phyloP scores from a whole-genome alignment of 805 yeast species.

The Limtongozyma cylindracea region DNA sequence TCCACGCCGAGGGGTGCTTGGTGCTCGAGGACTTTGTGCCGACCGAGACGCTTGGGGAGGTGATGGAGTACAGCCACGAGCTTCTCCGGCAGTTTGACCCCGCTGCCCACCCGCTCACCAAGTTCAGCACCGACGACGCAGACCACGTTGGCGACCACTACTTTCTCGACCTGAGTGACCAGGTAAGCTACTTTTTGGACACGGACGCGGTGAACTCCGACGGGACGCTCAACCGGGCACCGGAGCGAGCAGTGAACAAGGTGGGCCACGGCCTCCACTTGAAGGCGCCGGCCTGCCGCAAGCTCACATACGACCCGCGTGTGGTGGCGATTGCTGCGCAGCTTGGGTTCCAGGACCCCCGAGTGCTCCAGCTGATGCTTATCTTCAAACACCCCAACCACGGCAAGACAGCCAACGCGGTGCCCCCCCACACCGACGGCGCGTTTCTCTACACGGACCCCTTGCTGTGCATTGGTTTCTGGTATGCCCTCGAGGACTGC shows the following conservation, averaged over 20 bases:
- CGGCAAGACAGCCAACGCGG: constrained; percentile 26
- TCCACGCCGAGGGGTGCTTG: too few relatives aligned
- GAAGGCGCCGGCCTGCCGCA: constrained; percentile 19
- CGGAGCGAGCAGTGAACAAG: constrained; percentile 39
- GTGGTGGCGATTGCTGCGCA: constrained; percentile 23
- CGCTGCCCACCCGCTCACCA: constrained; percentile 36
- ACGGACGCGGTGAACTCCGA: constrained; percentile 32
- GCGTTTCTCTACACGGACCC: constrained; percentile 52
- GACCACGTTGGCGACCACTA: constrained; percentile 53
- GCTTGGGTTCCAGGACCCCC: constrained; percentile 32
- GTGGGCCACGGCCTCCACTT: constrained; percentile 60
- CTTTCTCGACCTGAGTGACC: constrained; percentile 43
- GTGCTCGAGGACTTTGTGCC: constrained; percentile 28
- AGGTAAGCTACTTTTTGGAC: constrained; percentile 45
- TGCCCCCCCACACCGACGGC: constrained; percentile 60
- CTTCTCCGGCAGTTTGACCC: constrained; percentile 25
- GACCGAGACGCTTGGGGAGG: constrained; percentile 10
- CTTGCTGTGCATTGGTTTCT: constrained; percentile 47
- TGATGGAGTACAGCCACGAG: constrained; percentile 16
- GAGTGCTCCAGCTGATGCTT: constrained; percentile 57
- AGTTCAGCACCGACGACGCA: constrained; percentile 32
- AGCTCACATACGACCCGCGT: constrained; percentile 22
- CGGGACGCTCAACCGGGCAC: constrained; percentile 25
- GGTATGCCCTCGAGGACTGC: constrained; percentile 67
- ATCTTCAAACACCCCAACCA: constrained; percentile 52